phyloP scores from a whole-genome alignment of 1,284 basidiomycete genomes.

The Cutaneotrichosporon mucoides region DNA sequence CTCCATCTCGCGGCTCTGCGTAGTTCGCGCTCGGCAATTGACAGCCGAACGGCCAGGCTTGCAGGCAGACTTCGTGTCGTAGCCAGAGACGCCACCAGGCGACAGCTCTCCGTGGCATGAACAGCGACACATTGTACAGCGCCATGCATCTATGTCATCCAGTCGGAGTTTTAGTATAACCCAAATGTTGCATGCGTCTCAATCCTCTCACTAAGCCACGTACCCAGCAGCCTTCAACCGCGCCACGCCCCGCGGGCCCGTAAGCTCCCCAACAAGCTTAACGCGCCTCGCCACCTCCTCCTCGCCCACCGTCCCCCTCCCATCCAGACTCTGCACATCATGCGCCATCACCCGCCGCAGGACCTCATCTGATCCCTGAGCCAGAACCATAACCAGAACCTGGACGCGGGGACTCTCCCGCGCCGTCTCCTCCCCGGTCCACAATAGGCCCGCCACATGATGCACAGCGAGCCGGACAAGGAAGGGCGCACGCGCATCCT shows the following conservation, averaged over 20 bases:
- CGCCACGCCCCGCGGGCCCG: conserved; percentile 6
- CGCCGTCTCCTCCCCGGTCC: conserved; percentile 50
- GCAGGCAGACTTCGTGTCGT: too few relatives aligned
- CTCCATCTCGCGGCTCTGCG: too few relatives aligned
- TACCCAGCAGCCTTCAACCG: conserved; percentile 7
- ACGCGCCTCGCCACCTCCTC: conserved; percentile 4
- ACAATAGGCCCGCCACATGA: conserved; percentile 71
- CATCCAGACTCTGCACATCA: not conserved
- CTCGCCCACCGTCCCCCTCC: not conserved
- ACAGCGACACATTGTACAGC: not conserved
- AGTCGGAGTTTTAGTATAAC: too few relatives aligned
- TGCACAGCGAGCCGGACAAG: conserved; percentile 68
- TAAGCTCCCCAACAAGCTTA: not conserved
- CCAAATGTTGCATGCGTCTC: too few relatives aligned
- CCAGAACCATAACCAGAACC: conserved; percentile 14
- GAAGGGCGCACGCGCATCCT: conserved; percentile 53
- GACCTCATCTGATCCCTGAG: conserved; percentile 4
- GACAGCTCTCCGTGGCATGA: too few relatives aligned
- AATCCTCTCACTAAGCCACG: too few relatives aligned
- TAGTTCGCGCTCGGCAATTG: too few relatives aligned
- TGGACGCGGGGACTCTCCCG: conserved; percentile 9
- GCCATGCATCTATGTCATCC: not conserved
- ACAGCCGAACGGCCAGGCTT: too few relatives aligned
- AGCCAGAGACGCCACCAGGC: not conserved
- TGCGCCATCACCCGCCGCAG: conserved; percentile 5